Conservation (phyloP, 345 rosid genomes). For the Eutrema yunnanense region DNA sequence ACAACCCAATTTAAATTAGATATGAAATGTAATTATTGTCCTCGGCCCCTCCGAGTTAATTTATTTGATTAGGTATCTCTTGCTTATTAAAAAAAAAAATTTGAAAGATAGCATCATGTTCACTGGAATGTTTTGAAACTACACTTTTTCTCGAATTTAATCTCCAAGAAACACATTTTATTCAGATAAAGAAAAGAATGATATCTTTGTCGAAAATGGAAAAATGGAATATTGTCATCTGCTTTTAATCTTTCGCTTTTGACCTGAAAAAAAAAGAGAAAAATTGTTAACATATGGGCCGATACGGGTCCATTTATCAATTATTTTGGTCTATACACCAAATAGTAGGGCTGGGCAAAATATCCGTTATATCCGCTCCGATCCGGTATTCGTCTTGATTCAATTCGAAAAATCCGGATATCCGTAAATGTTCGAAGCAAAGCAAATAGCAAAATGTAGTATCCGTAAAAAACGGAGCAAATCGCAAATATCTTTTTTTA, state of each 20-base stretch:
- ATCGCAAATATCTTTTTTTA: no score
- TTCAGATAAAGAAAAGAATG: slow-evolving; percentile 11
- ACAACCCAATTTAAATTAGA: background rate
- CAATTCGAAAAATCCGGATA: no score
- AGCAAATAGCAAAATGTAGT: no score
- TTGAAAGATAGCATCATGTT: slow-evolving; percentile 12
- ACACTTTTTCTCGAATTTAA: background rate
- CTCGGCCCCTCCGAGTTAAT: background rate
- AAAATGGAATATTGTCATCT: slow-evolving; percentile 11
- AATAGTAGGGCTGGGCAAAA: no score
- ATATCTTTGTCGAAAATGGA: slow-evolving; percentile 19
- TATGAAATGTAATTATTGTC: background rate
- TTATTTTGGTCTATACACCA: background rate
- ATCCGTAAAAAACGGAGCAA: no score
- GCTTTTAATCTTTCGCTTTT: slow-evolving; percentile 8
- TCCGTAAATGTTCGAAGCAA: no score
- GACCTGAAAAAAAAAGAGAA: background rate
- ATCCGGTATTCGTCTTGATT: no score
- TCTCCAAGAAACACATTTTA: background rate
- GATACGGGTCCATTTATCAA: background rate
- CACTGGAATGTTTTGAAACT: background rate
- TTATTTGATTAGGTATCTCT: background rate
- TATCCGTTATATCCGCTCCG: no score
- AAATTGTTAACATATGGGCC: background rate
- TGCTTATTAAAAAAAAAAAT: background rate